Evolutionary conservation across 768 basidiomycete genomes (phyloP).

Genomic region (Macrolepiota albuminosa): DNA sequence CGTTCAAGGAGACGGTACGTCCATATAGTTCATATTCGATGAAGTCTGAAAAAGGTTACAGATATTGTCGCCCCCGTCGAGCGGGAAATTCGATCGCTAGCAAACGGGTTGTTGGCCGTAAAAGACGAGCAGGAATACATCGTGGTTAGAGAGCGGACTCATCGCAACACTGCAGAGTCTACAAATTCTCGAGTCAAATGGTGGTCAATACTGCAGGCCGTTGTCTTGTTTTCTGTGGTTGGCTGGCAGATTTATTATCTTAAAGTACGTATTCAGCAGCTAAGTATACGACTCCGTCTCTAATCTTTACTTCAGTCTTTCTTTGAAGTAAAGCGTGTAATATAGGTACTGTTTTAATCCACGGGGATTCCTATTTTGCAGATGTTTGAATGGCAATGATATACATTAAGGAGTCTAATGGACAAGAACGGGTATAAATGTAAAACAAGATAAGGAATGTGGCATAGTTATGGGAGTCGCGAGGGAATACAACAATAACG

Average conservation of each 20-base stretch:
- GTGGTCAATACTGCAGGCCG: slow-evolving; percentile 93
- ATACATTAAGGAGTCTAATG: slow-evolving; percentile 8
- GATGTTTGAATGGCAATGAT: neutral
- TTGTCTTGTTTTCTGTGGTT: slow-evolving; percentile 85
- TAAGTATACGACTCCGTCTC: slow-evolving; percentile 2
- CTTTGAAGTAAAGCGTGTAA: slow-evolving; percentile 89
- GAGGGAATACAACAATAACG: slow-evolving; percentile 8
- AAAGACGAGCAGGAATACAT: slow-evolving; percentile 99
- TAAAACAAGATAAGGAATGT: slow-evolving; percentile 12
- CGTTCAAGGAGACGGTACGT: slow-evolving; percentile 80
- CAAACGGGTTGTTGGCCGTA: slow-evolving; percentile 77
- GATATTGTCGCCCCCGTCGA: slow-evolving; percentile 94
- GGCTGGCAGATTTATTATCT: slow-evolving; percentile 98
- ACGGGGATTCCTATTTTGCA: neutral
- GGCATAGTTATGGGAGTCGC: slow-evolving; percentile 12
- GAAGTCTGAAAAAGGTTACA: slow-evolving; percentile 11
- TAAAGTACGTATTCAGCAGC: slow-evolving; percentile 49
- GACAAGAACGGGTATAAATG: slow-evolving; percentile 19
- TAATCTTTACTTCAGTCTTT: slow-evolving; percentile 48
- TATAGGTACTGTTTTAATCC: slow-evolving; percentile 35
- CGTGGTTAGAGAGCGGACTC: slow-evolving; percentile 86
- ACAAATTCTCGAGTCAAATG: slow-evolving; percentile 96
- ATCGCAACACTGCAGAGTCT: slow-evolving; percentile 91
- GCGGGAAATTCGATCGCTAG: slow-evolving; percentile 84
- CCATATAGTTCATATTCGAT: neutral